phyloP scores from a whole-genome alignment of 2,329 filamentous ascomycete species.

The Penicillium sp. region DNA sequence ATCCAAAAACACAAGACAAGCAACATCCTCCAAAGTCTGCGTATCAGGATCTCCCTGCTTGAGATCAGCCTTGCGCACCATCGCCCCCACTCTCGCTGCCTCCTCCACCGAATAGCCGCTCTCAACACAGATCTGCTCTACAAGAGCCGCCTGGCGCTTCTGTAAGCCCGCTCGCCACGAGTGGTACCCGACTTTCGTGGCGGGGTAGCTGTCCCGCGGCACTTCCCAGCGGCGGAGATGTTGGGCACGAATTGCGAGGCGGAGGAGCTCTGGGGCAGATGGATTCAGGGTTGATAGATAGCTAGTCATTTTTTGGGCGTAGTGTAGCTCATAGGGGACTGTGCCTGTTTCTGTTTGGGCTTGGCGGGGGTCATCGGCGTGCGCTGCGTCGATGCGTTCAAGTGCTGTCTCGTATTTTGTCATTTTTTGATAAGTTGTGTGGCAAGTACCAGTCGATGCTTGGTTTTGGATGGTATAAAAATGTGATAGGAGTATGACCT shows the following conservation, averaged over 20 bases:
- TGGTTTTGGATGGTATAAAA: not conserved
- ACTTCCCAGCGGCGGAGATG: conserved; percentile 86
- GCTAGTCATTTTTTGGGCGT: conserved; percentile 73
- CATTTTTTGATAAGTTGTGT: conserved; percentile 24
- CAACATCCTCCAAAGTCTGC: conserved; percentile 78
- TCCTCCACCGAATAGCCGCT: conserved; percentile 54
- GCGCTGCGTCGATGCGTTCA: conserved; percentile 69
- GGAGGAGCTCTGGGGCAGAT: conserved; percentile 63
- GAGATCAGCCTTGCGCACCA: conserved; percentile 77
- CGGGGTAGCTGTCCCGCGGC: conserved; percentile 69
- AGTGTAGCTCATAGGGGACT: conserved; percentile 77
- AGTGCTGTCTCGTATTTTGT: conserved; percentile 52
- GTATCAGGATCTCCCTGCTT: conserved; percentile 52
- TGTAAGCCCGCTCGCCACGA: conserved; percentile 74
- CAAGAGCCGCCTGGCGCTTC: conserved; percentile 68
- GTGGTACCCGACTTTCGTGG: conserved; percentile 73
- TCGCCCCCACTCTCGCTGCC: conserved; percentile 61
- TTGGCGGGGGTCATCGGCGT: conserved; percentile 65
- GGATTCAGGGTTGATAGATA: conserved; percentile 66
- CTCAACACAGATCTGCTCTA: conserved; percentile 53
- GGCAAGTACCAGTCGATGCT: not conserved
- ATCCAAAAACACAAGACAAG: conserved; percentile 82
- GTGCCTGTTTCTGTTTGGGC: conserved; percentile 38
- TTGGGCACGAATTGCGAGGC: conserved; percentile 77
- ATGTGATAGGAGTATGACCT: not conserved